Evolutionary conservation across 805 yeast species (phyloP), one percentile per base, ranked within the genome.

Genomic region (Teunomyces pallodes): DNA sequence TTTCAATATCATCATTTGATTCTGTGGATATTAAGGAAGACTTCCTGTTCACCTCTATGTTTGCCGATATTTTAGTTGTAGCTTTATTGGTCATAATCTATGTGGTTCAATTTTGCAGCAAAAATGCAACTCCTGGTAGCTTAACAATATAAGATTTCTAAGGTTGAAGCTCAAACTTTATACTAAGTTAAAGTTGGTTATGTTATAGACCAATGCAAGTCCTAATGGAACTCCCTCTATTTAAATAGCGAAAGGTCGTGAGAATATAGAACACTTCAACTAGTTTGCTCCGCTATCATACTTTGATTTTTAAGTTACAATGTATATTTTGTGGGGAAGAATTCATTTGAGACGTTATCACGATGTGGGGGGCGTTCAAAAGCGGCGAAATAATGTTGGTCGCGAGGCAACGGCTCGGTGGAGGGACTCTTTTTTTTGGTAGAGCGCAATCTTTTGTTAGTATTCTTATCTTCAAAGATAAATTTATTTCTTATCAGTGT

Each of bases 31-130:
- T 27, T 13, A 43, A 43, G 7, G 50, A 47, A 1, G 44, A 29
- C 32, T 38, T 47, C 28, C 50, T 33, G 30, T 43, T 36, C 4
- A 47, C 50, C 16, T 47, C 44, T 16, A 31, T 40, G 45, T 30
- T 24, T 17, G 29, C 26, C 45, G 47, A 13, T 24, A 40, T 44
- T 48, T 48, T 26, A 48, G 46, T 17, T 40, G 33, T 31, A 28
- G 45, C 47, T 36, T 46, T 20, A 20, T 20, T 47, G 36, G 41
- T 27, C 17, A 9, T 38, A 33, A 45, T 40, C n/a, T 28, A 12
- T 9, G 9, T 26, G 26, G 13, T 28, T 28, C 13, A 13, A 26
- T 20, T 38, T 38, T 38, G 41, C 41, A 20, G 41, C 41, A 38
- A 38, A 26, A 20, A 38, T 12, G 30, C 9, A 13, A 32, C 35